A percentile compares a stretch with the other conserved stretches of the same genome.
Conservation (phyloP, 305 asterid species). For the Petunia hybrid region DNA sequence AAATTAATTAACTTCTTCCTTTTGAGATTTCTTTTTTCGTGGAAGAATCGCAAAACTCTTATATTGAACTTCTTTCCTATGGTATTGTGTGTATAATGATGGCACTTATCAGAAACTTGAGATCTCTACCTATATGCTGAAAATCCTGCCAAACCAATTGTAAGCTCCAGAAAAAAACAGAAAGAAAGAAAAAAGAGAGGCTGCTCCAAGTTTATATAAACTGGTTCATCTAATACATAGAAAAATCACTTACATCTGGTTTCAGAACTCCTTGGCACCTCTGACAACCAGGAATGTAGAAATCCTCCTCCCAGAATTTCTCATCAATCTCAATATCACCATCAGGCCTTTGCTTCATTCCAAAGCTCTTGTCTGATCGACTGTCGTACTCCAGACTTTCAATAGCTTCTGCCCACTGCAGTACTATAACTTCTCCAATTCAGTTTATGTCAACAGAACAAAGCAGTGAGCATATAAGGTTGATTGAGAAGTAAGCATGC, state of each 20-base stretch:
- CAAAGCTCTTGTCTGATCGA: conserved; percentile 89
- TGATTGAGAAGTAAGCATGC: conserved; percentile 17
- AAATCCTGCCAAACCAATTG: neutral
- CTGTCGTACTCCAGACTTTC: conserved; percentile 92
- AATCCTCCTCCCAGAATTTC: conserved; percentile 98
- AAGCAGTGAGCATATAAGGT: neutral
- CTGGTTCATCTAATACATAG: conserved; percentile 27
- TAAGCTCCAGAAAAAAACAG: conserved; percentile 4
- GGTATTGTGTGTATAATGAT: neutral
- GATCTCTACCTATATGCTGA: neutral
- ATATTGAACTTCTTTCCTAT: neutral
- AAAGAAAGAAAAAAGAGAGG: neutral
- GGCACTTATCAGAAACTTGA: conserved; percentile 1
- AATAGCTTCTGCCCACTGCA: conserved; percentile 99
- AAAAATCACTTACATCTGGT: conserved; percentile 81
- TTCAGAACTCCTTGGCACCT: conserved; percentile 78
- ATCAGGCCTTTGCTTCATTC: conserved; percentile 97
- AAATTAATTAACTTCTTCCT: neutral
- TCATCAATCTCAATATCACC: conserved; percentile 98
- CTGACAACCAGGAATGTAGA: conserved; percentile 75
- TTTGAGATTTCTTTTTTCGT: neutral
- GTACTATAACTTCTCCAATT: conserved; percentile 24
- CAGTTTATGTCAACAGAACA: neutral
- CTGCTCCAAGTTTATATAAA: conserved; percentile 14
- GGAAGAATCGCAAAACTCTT: neutral